Evolutionary conservation across 2,329 filamentous ascomycete species (phyloP), one percentile per base, ranked within the genome.

Genomic region (Sordariomycetes sp.): DNA sequence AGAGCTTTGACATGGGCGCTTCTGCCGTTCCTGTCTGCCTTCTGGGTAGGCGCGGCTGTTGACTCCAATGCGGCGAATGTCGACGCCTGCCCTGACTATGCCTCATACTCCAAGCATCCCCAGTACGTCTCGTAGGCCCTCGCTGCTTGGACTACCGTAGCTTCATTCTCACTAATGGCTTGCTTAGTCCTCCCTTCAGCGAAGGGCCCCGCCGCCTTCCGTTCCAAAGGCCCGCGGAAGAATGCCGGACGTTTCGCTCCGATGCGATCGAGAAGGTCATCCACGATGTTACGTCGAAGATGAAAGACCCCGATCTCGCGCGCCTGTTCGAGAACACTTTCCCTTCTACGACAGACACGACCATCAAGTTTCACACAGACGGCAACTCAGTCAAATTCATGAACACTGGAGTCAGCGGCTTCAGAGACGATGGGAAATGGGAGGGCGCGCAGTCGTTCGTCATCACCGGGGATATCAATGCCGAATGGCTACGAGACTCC

Each of bases 281-380:
- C 61, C 70, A 82, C 34, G 84, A 96, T 63, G 77, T 99, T 62
- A 94, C 86, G 6, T 78, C 81, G 32, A 85, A 82, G 56, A 87
- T 99, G 73, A 78, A 85, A 59, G 86, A 97, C 65, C 86, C 86
- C 17, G 94, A 97, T 64, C 80, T 99, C 13, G 92, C 92, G 3
- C 84, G 91, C 28, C 76, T 99, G 12, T 99, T 99, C 67, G 90
- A 95, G 68, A 99, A 99, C 67, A 85, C 92, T 2, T 97, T 95
- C 62, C 92, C 92, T 4, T 95, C 94, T 60, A 92, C 89, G 0
- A 81, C 94, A 2, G 90, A 96, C 66, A 96, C 90, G 0, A 96
- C 90, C 0, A 82, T 96, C 62, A 84, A 88, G 65, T 96, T 92
- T 79, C 90, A 96, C 67, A 85, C 86, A 4, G 82, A 86, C 61